Evolutionary conservation across 345 rosid species (phyloP), one percentile per base, ranked within the genome.

Genomic region (Bruguiera sexangula): DNA sequence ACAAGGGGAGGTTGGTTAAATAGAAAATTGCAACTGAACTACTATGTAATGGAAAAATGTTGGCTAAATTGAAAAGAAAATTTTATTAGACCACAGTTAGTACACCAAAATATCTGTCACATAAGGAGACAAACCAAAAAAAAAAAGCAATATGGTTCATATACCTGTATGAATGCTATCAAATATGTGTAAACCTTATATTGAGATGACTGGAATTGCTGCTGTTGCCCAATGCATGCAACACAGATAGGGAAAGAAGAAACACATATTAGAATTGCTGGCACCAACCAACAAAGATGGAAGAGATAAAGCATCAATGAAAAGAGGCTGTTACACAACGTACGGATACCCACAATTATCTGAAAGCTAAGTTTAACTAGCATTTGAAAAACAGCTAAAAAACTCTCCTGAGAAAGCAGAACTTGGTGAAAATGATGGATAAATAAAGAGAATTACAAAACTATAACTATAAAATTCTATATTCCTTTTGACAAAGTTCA

Each of bases 171-270:
- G 43, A 37, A 37, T 8, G 43, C 48, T 24, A 43, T 43, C 48
- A 43, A 13, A 11, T 43, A 10, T 43, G 48, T 43, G 48, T 3
- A 43, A 43, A 43, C 5, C 48, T 10, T 85, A 95, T 98, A 83
- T 88, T 81, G 99, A 95, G 63, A 95, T 87, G 75, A 95, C 87
- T 72, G 99, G 99, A 76, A 95, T 95, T 72, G 96, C 99, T 95
- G 97, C 75, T 67, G 79, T 76, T 46, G 65, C 81, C 83, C 71
- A 60, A 75, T 63, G 74, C 83, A 81, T 65, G 78, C 81, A 82
- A 63, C 43, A 70, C 76, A 79, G 54, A 76, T 61, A 62, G 63
- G 58, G 74, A 77, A 77, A 72, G 66, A 70, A 73, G 36, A 79
- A 65, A 39, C 6, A 72, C 6, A 54, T 22, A 63, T 83, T 74